These are phyloP conservation scores for Calonectria pteridis DNA, from an alignment of 2,329 filamentous ascomycete genomes.

Conservation along the genomic window DNA sequence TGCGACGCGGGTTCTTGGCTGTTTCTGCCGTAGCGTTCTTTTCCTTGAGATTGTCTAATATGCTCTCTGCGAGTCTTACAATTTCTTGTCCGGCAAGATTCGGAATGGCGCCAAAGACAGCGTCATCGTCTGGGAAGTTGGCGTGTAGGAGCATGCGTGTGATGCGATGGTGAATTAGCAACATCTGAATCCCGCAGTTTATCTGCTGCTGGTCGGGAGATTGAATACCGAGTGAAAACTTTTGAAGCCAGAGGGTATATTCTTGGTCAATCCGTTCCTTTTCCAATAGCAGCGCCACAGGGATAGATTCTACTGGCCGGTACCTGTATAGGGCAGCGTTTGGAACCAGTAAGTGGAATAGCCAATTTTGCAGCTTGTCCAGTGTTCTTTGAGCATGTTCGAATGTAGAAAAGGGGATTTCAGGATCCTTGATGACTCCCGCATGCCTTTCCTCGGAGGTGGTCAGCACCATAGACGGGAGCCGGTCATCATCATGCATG, in stretches of 20 bases:
- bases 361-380: slow-evolving; percentile 31
- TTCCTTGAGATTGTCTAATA: slow-evolving; percentile 9
- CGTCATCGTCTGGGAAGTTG: slow-evolving; percentile 12
- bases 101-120: slow-evolving; percentile 21
- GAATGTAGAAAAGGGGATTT: neutral
- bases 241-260: slow-evolving; percentile 13
- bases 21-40: slow-evolving; percentile 13
- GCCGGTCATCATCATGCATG: slow-evolving; percentile 33
- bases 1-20: slow-evolving; percentile 25
- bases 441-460: neutral
- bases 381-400: slow-evolving; percentile 24
- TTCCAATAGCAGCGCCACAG: slow-evolving; percentile 13
- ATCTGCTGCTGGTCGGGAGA: neutral
- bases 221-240: neutral
- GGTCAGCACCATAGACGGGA: slow-evolving; percentile 16
- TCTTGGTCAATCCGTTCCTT: neutral
- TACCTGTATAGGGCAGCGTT: neutral
- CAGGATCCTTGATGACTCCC: neutral
- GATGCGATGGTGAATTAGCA: slow-evolving; percentile 25
- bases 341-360: slow-evolving; percentile 21
- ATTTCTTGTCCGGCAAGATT: slow-evolving; percentile 23
- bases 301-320: neutral
- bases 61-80: slow-evolving; percentile 16
- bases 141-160: slow-evolving; percentile 29
- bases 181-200: neutral